These are phyloP conservation scores for Auricularia sp. DNA, from an alignment of 768 basidiomycete species.

Conservation along the genomic window DNA sequence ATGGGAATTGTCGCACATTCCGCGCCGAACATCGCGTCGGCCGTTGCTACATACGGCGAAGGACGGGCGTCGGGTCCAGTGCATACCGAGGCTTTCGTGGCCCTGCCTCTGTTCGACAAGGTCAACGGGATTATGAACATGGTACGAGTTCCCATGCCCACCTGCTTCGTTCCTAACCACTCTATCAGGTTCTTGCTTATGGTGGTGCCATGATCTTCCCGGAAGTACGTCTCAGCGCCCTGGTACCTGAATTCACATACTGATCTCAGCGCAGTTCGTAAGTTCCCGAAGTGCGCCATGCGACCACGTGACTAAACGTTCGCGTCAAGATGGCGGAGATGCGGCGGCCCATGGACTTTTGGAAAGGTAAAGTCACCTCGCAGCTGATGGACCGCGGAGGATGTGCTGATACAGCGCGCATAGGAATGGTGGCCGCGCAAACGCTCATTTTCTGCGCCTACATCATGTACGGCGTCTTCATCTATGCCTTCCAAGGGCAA, in stretches of 20 bases:
- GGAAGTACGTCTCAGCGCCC: background rate
- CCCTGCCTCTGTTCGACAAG: slow-evolving; percentile 27
- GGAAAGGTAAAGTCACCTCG: slow-evolving; percentile 46
- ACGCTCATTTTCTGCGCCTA: slow-evolving; percentile 28
- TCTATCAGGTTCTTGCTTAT: slow-evolving; percentile 8
- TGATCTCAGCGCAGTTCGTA: background rate
- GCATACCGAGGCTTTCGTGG: slow-evolving; percentile 26
- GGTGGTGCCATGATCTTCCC: slow-evolving; percentile 13
- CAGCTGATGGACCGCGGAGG: background rate
- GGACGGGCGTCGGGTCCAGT: slow-evolving; percentile 20
- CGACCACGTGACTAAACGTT: no score
- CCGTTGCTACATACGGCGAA: slow-evolving; percentile 26
- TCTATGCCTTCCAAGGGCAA: slow-evolving; percentile 43
- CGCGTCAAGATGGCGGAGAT: slow-evolving; percentile 42
- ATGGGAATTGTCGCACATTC: slow-evolving; percentile 37
- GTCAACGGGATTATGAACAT: slow-evolving; percentile 55
- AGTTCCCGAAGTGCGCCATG: no score
- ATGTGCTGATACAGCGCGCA: background rate
- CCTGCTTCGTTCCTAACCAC: background rate
- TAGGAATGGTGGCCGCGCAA: slow-evolving; percentile 1
- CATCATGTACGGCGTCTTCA: slow-evolving; percentile 39
- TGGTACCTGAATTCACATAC: background rate
- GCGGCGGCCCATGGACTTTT: slow-evolving; percentile 58
- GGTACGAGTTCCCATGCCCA: slow-evolving; percentile 13
- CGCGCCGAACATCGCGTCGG: slow-evolving; percentile 40